Base-by-base conservation (phyloP, 495 filamentous ascomycete genomes). In the Trichoderma parareesei region DNA sequence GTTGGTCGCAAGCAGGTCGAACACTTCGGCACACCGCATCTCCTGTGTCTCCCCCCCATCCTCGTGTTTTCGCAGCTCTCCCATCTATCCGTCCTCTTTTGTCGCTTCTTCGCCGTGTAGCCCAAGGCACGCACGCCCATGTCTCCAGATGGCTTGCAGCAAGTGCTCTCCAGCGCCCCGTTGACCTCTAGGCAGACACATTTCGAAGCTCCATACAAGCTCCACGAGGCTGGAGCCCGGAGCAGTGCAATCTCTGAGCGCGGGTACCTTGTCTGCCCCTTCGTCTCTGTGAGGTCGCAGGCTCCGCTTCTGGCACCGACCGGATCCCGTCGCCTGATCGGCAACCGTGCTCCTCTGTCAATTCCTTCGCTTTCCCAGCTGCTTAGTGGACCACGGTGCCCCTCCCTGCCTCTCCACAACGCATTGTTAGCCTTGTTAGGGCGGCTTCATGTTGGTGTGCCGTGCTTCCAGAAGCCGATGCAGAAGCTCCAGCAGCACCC, bases 111-210 rank as follows among this genome's bases (percentile, higher is more conserved):
- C 16, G 53, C 7, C 27, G 10, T 37, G 53, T 38, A 5, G 9
- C 5, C 16, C n/a, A 10, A 11, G 37, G 53, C 1, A 57, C 9
- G 49, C 49, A 57, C 27, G 18, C 49, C 27, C 16, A 20, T 35
- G 53, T 37, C 53, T 18, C 53, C 53, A 57, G 53, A 57, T 11
- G 53, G 53, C 53, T 57, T 57, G 27, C 27, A 35, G 20, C 27
- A 57, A 37, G 53, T 27, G 9, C 37, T 33, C 53, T 35, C 53
- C 53, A 57, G 49, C 2, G 49, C 49, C 49, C 49, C 49, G 20
- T 57, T 33, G 20, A 57, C 49, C 49, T 57, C 49, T 57, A 57
- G 49, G 49, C 49, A 57, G 49, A 57, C 49, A 57, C 49, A 57
- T 57, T 57, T 57, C 20, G 49, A 37, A 33, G n/a, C 49, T 57